Conservation (phyloP, 495 filamentous ascomycete species). For the Cryomyces minteri region DNA sequence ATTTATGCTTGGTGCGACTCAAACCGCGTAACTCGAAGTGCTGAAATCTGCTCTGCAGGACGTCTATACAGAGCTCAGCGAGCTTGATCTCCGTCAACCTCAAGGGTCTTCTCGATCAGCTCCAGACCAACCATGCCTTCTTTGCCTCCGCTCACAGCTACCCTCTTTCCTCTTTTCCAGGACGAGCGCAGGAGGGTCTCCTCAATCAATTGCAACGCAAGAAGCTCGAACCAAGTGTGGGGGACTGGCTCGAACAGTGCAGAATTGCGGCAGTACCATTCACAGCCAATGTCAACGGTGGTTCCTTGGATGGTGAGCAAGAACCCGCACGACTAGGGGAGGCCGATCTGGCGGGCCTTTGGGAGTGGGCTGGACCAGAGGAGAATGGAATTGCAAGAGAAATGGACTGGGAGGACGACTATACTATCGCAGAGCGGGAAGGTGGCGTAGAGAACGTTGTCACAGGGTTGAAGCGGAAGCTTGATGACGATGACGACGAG, state of each 20-base stretch:
- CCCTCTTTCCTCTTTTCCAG: conserved; percentile 58
- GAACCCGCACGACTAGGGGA: conserved; percentile 6
- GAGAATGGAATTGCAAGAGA: conserved; percentile 21
- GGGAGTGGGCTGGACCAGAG: conserved; percentile 18
- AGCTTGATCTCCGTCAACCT: conserved; percentile 6
- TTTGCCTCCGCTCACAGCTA: conserved; percentile 29
- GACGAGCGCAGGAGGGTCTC: conserved; percentile 43
- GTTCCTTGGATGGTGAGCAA: conserved; percentile 1
- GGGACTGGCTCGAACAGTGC: conserved; percentile 50
- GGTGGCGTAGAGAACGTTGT: conserved; percentile 49
- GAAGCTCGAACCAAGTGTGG: conserved; percentile 59
- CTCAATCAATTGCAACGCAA: conserved; percentile 54
- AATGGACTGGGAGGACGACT: conserved; percentile 27
- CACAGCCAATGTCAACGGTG: neutral
- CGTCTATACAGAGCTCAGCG: conserved; percentile 8
- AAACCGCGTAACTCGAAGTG: too few relatives aligned
- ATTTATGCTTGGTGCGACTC: too few relatives aligned
- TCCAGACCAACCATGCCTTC: conserved; percentile 6
- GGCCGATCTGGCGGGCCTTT: conserved; percentile 10
- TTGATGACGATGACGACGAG: conserved; percentile 1
- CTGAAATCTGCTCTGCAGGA: conserved; percentile 1
- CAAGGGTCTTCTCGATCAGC: neutral
- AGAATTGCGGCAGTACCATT: conserved; percentile 15
- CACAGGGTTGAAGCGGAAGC: conserved; percentile 37
- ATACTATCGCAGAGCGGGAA: conserved; percentile 49